A percentile compares a stretch with the other conserved stretches of the same genome.
Evolutionary conservation across 2,329 filamentous ascomycete genomes (phyloP).

Genomic region (Elsinoe perseae): DNA sequence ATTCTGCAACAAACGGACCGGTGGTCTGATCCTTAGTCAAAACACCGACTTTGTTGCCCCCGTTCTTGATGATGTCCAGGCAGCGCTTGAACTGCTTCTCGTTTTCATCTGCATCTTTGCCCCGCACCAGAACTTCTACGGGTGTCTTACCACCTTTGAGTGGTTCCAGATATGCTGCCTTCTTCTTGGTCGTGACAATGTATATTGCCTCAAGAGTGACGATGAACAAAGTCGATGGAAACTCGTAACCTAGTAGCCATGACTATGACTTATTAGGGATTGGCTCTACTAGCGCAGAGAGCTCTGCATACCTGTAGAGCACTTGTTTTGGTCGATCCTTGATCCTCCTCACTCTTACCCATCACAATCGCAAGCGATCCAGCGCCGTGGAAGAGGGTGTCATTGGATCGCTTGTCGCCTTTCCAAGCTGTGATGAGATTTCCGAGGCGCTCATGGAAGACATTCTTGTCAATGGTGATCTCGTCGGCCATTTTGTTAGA

Average conservation of each 20-base stretch:
- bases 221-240: constrained; percentile 89
- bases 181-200: constrained; percentile 93
- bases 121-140: constrained; percentile 82
- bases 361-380: constrained; percentile 83
- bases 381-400: constrained; percentile 76
- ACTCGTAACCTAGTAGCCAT: constrained; percentile 97
- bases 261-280: constrained; percentile 54
- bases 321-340: constrained; percentile 89
- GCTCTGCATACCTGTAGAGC: constrained; percentile 71
- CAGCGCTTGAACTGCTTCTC: constrained; percentile 82
- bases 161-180: constrained; percentile 89
- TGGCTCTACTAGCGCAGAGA: not conserved
- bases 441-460: constrained; percentile 88
- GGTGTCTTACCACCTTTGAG: constrained; percentile 88
- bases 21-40: constrained; percentile 75
- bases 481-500: constrained; percentile 56
- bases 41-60: constrained; percentile 86
- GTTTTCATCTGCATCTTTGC: constrained; percentile 87
- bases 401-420: constrained; percentile 81
- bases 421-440: constrained; percentile 90
- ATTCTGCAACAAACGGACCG: constrained; percentile 91
- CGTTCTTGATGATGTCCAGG: constrained; percentile 74
- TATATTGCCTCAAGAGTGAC: constrained; percentile 83
- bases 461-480: constrained; percentile 89
- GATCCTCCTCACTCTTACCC: constrained; percentile 86